Conservation (phyloP, 345 rosid species). For the Zanthoxylum bungeanum region DNA sequence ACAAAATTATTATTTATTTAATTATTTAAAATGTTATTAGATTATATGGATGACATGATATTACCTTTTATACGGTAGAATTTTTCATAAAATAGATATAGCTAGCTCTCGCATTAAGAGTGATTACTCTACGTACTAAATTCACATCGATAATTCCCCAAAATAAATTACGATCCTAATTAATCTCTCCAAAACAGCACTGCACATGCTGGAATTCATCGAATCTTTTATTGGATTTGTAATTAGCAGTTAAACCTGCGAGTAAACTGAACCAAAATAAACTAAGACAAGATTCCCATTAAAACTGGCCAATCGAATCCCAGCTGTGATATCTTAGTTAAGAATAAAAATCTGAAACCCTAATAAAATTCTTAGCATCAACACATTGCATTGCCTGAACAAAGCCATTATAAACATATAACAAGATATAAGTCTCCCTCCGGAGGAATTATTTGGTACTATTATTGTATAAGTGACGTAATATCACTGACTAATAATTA, state of each 20-base stretch:
- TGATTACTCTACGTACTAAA: no score
- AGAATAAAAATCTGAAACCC: slow-evolving; percentile 10
- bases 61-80: no score
- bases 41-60: no score
- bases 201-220: neutral
- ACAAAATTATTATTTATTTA: no score
- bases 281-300: neutral
- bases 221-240: neutral
- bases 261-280: neutral
- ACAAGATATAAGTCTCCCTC: neutral
- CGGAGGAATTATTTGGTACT: no score
- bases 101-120: no score
- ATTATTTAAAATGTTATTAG: no score
- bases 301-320: slow-evolving; percentile 1
- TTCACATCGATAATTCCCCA: neutral
- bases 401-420: slow-evolving; percentile 26
- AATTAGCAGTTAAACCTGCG: neutral
- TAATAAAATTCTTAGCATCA: neutral
- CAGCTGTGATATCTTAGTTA: slow-evolving; percentile 15
- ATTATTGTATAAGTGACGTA: no score
- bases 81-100: no score
- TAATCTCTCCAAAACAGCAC: neutral
- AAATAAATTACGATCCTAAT: no score
- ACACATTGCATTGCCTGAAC: slow-evolving; percentile 25
- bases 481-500: no score